phyloP scores from a whole-genome alignment of 768 basidiomycete species.

The Cantharellus cinnabarinus region DNA sequence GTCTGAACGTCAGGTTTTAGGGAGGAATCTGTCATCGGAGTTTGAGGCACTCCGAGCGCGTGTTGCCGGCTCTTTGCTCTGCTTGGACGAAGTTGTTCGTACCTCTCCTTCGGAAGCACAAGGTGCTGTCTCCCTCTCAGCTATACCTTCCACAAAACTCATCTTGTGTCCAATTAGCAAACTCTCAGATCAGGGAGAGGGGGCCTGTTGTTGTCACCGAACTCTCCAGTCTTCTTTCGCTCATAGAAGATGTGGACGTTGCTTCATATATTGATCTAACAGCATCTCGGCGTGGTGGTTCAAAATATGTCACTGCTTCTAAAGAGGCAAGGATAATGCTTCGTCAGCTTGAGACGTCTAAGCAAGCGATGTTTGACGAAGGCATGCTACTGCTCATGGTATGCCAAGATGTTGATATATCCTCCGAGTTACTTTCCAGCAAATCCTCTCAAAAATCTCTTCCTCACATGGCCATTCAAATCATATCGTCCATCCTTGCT shows the following conservation, averaged over 20 bases:
- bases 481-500: neutral
- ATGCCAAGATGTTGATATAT: constrained; percentile 25
- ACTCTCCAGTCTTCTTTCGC: constrained; percentile 35
- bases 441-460: neutral
- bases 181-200: neutral
- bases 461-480: neutral
- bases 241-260: constrained; percentile 51
- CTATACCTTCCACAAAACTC: no score
- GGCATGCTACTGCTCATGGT: constrained; percentile 37
- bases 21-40: neutral
- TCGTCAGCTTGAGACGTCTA: constrained; percentile 43
- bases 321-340: constrained; percentile 46
- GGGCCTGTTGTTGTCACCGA: neutral
- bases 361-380: constrained; percentile 62
- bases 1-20: neutral
- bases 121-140: no score
- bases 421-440: neutral
- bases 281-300: neutral
- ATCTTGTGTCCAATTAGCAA: neutral
- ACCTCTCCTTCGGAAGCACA: no score
- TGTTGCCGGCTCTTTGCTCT: neutral
- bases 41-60: neutral
- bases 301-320: constrained; percentile 36
- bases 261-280: constrained; percentile 60
- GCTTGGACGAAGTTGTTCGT: no score